Base-by-base conservation (phyloP, 2,329 filamentous ascomycete species). In the Hirsutella rhossiliensis region DNA sequence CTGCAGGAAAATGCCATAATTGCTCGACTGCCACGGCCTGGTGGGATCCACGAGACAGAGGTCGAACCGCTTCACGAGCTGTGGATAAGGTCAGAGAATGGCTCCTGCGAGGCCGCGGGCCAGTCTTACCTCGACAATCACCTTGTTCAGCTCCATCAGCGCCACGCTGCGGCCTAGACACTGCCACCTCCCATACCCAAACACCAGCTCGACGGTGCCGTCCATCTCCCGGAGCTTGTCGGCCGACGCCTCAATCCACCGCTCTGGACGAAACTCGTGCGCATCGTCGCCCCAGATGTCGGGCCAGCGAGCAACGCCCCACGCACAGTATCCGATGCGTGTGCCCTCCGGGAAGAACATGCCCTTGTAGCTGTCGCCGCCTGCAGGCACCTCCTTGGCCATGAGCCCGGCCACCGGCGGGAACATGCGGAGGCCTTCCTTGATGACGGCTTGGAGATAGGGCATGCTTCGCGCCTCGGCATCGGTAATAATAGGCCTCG, bases 381-480 rank as follows among this genome's bases (percentile, higher is more conserved):
- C 54, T 0, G 50, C 43, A 0, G 60, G 60, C 0, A 57, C 61
- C 28, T 62, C 50, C 40, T 66, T 64, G 11, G 61, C 52, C 58
- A 66, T 62, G 29, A 63, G 54, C 0, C 62, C 60, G 1, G 59
- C 54, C 5, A 62, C 57, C 5, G 63, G 63, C 0, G 63, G 61
- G 43, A 58, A 59, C 28, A 65, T 63, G 19, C 64, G 61, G 2
- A 67, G 51, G 1, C 61, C 64, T 48, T 78, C 72, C 28, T 69
- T 65, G 50, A 78, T 71, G 30, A 72, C 61, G 0, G 75, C 69
- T 45, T 68, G 63, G 0, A 73, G 57, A 34, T 67, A 73, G 0
- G 66, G 63, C 5, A 71, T 52, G 7, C 55, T 50, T 3, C 57
- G 56, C 2, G 63, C 63, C 40, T 64, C 51, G 7, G 53, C 51